A percentile compares a stretch with the other conserved stretches of the same genome.
These are phyloP conservation scores for Ceratocystis albifundus DNA, from an alignment of 2,329 filamentous ascomycete genomes.

Conservation along the genomic window DNA sequence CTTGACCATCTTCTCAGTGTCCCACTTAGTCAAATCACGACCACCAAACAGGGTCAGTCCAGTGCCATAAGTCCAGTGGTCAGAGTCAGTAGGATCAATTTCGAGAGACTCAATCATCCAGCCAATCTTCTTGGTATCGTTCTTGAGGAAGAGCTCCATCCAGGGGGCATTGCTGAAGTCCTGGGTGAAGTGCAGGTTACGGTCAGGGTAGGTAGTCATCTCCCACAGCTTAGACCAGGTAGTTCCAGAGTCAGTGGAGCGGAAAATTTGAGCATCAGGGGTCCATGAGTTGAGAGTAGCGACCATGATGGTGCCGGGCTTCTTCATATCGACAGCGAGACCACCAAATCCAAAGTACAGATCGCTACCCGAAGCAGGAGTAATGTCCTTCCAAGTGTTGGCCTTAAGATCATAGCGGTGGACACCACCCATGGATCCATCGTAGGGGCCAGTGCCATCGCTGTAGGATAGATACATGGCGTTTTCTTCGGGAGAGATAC, in stretches of 20 bases:
- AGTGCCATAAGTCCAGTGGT: constrained; percentile 52
- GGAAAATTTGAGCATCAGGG: constrained; percentile 46
- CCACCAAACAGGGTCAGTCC: constrained; percentile 45
- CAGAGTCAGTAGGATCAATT: constrained; percentile 47
- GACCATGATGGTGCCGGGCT: constrained; percentile 45
- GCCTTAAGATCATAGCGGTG: constrained; percentile 43
- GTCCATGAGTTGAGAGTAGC: constrained; percentile 48
- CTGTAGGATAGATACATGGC: constrained; percentile 45
- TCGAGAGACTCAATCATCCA: constrained; percentile 51
- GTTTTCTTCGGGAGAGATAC: constrained; percentile 40
- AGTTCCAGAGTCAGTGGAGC: constrained; percentile 43
- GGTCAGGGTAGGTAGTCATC: constrained; percentile 37
- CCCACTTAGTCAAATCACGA: constrained; percentile 45
- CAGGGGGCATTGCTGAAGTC: constrained; percentile 41
- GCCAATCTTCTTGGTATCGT: constrained; percentile 41
- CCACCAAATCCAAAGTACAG: constrained; percentile 47
- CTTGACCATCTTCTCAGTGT: constrained; percentile 37
- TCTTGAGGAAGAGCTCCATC: constrained; percentile 40
- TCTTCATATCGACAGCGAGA: constrained; percentile 41
- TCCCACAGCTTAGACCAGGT: constrained; percentile 46
- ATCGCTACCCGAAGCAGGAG: constrained; percentile 38
- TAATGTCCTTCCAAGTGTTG: constrained; percentile 45
- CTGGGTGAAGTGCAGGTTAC: constrained; percentile 38
- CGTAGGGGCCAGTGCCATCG: constrained; percentile 46
- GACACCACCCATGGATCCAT: constrained; percentile 42